A percentile compares a stretch with the other conserved stretches of the same genome.
Evolutionary conservation across 169 alveolate genomes (phyloP).

Genomic region (Plasmodium billcollinsi): DNA sequence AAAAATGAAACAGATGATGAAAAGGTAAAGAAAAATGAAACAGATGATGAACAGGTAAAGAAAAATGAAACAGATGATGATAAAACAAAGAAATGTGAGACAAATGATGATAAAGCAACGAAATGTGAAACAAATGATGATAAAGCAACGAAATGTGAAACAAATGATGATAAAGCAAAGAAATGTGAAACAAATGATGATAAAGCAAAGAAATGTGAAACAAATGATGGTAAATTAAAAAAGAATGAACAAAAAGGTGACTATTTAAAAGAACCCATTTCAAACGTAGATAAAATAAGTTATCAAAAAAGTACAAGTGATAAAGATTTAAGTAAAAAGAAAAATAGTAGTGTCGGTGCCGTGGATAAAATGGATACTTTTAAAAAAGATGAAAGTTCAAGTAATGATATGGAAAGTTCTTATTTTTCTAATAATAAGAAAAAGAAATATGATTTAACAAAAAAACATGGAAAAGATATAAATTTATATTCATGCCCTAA

Average conservation of each 20-base stretch:
- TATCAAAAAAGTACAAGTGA: background rate
- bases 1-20: too few species aligned
- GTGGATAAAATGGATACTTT: background rate
- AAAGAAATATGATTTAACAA: slow-evolving; percentile 31
- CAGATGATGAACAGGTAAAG: too few species aligned
- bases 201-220: background rate
- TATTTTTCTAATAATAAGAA: slow-evolving; percentile 71
- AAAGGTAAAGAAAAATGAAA: too few species aligned
- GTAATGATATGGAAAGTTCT: slow-evolving; percentile 34
- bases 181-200: background rate
- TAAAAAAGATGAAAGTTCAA: slow-evolving; percentile 40
- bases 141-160: too few species aligned
- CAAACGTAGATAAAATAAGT: background rate
- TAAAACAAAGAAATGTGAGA: too few species aligned
- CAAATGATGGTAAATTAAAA: background rate
- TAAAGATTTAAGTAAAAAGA: background rate
- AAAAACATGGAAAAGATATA: slow-evolving; percentile 56
- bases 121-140: too few species aligned
- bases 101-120: too few species aligned
- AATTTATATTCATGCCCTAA: slow-evolving; percentile 85
- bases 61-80: too few species aligned
- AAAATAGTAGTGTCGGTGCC: background rate
- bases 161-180: background rate
- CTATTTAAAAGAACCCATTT: too few species aligned
- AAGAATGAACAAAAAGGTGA: background rate